Conservation (phyloP, 768 basidiomycete genomes). For the Vararia minispora region DNA sequence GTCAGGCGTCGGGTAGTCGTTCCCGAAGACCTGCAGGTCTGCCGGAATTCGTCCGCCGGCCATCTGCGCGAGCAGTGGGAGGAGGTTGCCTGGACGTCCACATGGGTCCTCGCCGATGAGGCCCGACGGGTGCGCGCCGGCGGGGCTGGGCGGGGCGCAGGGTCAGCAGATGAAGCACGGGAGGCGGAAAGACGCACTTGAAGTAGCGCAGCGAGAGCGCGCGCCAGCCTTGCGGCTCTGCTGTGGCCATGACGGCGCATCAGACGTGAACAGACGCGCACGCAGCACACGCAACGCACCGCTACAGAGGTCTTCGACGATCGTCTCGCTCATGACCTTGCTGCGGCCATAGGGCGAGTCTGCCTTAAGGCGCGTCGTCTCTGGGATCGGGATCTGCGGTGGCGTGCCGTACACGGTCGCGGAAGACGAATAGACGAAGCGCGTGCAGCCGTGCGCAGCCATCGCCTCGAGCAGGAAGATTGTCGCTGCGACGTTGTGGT, state of each 20-base stretch:
- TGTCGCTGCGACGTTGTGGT: slow-evolving; percentile 88
- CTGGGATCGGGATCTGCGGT: slow-evolving; percentile 85
- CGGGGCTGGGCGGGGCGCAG: slow-evolving; percentile 47
- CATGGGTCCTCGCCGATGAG: slow-evolving; percentile 93
- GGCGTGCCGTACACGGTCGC: slow-evolving; percentile 98
- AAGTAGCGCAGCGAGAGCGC: slow-evolving; percentile 91
- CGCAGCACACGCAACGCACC: slow-evolving; percentile 30
- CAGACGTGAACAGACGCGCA: background rate
- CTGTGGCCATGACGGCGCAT: slow-evolving; percentile 23
- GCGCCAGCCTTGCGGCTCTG: slow-evolving; percentile 61
- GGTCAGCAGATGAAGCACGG: slow-evolving; percentile 2
- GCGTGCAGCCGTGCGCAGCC: slow-evolving; percentile 71
- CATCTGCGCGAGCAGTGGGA: slow-evolving; percentile 91
- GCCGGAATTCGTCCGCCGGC: slow-evolving; percentile 71
- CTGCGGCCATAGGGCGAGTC: slow-evolving; percentile 93
- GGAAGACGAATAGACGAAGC: slow-evolving; percentile 94
- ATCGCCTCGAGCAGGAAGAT: slow-evolving; percentile 79
- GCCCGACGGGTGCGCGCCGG: slow-evolving; percentile 96
- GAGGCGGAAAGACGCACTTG: slow-evolving; percentile 51
- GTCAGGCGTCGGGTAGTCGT: slow-evolving; percentile 94
- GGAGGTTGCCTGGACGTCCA: slow-evolving; percentile 88
- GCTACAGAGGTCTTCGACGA: slow-evolving; percentile 81
- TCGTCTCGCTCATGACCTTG: slow-evolving; percentile 89
- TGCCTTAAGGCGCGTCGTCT: slow-evolving; percentile 76
- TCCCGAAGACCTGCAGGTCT: slow-evolving; percentile 78